Base-by-base conservation (phyloP, 148 eudicot genomes). In the Bassia scoparia region DNA sequence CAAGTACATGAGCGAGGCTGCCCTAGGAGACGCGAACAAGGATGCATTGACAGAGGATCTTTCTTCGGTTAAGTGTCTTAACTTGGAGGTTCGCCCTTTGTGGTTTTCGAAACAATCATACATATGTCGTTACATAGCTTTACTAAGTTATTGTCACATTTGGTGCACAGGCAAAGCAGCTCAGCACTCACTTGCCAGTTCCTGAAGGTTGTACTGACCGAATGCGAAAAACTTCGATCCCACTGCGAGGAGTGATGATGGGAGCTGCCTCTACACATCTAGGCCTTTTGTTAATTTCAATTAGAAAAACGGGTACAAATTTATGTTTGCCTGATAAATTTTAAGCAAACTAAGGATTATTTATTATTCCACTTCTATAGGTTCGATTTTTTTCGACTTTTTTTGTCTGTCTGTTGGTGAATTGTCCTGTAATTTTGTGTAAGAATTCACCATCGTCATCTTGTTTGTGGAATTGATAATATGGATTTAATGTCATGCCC, bases 201-300 rank as follows among this genome's bases (percentile, higher is more conserved):
- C 92, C 94, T 0, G 93, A 86, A 84, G 97, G 97, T n/a, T 89
- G 97, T 76, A 84, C 93, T 31, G 96, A 92, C 91, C 85, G 13
- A 73, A 71, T 17, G 93, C 93, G 0, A 16, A n/a, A 3, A 89
- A 86, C 83, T 89, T 67, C 37, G 92, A 92, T 81, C 92, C 92
- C 10, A 88, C 96, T 4, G 95, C 96, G 23, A 92, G 92, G 86
- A 89, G 97, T 75, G 96, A 92, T 67, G 89, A 92, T 83, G 97
- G 95, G 50, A 86, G 87, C 82, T 89, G 97, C 76, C 18, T 30
- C 26, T 93, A 88, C 80, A 82, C 69, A 58, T 93, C 35, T 88
- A 84, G 70, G 80, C 38, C 55, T 38, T 61, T 78, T 5, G 44
- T 31, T 33, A 49, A 27, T 16, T 67, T 27, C 4, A 58, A 21